A percentile compares a stretch with the other conserved stretches of the same genome.
Evolutionary conservation across 805 yeast species (phyloP).

Genomic region (Zygosaccharomyces pseudorouxii): DNA sequence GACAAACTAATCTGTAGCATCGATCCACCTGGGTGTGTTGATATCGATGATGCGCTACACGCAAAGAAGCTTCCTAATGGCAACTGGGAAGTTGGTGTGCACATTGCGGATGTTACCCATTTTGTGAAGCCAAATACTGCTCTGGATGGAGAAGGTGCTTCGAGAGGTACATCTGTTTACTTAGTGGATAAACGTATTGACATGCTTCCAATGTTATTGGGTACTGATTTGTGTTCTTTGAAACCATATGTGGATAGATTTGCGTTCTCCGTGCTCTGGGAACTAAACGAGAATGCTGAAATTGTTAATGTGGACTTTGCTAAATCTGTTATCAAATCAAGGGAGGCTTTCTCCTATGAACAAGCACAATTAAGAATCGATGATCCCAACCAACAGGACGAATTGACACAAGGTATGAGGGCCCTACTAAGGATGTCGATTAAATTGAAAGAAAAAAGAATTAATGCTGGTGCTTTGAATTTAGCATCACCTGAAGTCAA

Average conservation of each 20-base stretch:
- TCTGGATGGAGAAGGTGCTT: constrained; percentile 91
- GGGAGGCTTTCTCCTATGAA: constrained; percentile 93
- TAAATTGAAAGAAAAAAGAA: constrained; percentile 74
- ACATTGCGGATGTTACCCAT: constrained; percentile 97
- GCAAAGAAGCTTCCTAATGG: constrained; percentile 84
- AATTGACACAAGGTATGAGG: constrained; percentile 85
- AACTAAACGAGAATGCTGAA: constrained; percentile 78
- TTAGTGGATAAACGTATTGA: constrained; percentile 97
- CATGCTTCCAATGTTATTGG: constrained; percentile 92
- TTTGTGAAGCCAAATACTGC: constrained; percentile 92
- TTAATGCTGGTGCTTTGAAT: constrained; percentile 94
- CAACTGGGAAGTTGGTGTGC: constrained; percentile 95
- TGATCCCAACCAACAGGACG: constrained; percentile 70
- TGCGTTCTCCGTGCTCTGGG: constrained; percentile 96
- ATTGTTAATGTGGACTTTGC: constrained; percentile 74
- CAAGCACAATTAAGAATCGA: constrained; percentile 90
- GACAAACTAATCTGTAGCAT: constrained; percentile 89
- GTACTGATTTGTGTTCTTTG: constrained; percentile 93
- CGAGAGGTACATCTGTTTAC: constrained; percentile 96
- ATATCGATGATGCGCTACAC: constrained; percentile 97
- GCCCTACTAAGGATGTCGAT: constrained; percentile 74
- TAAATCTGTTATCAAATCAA: constrained; percentile 83
- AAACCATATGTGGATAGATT: constrained; percentile 93
- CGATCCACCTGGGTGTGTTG: constrained; percentile 98
- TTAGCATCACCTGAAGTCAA: constrained; percentile 97